Percentiles rank a stretch among this genome's conserved stretches.
phyloP scores from a whole-genome alignment of 2,329 filamentous ascomycete species.

The Ophiostoma sp. region DNA sequence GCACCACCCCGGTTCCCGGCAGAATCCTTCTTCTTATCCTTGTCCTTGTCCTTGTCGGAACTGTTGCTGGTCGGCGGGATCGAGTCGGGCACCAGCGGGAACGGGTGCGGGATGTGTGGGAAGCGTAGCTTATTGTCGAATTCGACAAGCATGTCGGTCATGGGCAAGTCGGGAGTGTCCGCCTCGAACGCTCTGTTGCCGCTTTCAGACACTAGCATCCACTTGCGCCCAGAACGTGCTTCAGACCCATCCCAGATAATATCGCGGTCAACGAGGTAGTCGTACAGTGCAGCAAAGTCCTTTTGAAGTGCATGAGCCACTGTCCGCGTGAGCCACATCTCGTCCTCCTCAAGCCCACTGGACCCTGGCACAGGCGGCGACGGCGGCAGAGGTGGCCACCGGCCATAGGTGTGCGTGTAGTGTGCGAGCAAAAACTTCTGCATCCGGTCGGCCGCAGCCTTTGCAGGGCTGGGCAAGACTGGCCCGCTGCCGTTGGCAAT shows the following conservation, averaged over 20 bases:
- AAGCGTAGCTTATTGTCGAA: conserved; percentile 59
- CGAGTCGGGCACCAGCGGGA: conserved; percentile 56
- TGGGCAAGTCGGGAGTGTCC: conserved; percentile 50
- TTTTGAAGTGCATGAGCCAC: conserved; percentile 53
- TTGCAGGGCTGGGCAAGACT: conserved; percentile 37
- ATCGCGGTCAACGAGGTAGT: conserved; percentile 63
- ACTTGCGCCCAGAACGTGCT: conserved; percentile 56
- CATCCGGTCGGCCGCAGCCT: conserved; percentile 53
- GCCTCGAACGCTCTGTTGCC: conserved; percentile 44
- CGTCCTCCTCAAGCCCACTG: conserved; percentile 34
- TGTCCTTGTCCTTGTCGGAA: conserved; percentile 20
- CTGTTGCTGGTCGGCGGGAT: conserved; percentile 32
- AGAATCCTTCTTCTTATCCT: conserved; percentile 26
- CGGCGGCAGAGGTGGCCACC: conserved; percentile 48
- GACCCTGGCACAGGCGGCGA: conserved; percentile 22
- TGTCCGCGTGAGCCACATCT: conserved; percentile 57
- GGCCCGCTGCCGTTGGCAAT: conserved; percentile 31
- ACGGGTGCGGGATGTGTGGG: conserved; percentile 62
- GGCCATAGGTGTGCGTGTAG: conserved; percentile 51
- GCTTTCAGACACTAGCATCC: conserved; percentile 53
- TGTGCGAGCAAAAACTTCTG: conserved; percentile 55
- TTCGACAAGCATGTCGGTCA: conserved; percentile 60
- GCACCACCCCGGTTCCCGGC: conserved; percentile 29
- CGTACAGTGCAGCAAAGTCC: conserved; percentile 64
- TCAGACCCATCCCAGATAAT: conserved; percentile 60